These are phyloP conservation scores for sunflower (Helianthus annuus) DNA, from an alignment of 129 eudicot genomes.

Conservation along the genomic window DNA sequence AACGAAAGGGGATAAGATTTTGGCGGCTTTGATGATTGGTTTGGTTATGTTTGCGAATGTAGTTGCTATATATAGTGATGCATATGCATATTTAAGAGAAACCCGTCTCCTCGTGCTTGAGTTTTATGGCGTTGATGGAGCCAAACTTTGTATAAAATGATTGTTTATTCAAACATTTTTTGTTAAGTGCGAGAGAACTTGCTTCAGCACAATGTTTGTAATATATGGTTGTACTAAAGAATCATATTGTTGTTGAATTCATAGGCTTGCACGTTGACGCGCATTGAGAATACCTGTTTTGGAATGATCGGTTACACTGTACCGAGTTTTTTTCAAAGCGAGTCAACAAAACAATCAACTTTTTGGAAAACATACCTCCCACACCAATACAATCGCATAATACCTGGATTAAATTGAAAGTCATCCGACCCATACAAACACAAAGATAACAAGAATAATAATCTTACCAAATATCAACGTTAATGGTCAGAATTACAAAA, in stretches of 20 bases:
- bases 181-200: slow-evolving; percentile 18
- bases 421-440: no score
- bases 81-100: slow-evolving; percentile 46
- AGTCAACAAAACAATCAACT: no score
- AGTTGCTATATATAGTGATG: slow-evolving; percentile 58
- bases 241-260: slow-evolving; percentile 8
- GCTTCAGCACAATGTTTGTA: slow-evolving; percentile 11
- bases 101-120: slow-evolving; percentile 37
- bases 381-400: no score
- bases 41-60: slow-evolving; percentile 55
- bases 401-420: no score
- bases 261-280: background rate
- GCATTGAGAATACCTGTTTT: no score
- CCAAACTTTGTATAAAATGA: slow-evolving; percentile 27
- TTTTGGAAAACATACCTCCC: no score
- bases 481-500: no score
- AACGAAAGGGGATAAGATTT: slow-evolving; percentile 47
- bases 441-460: no score
- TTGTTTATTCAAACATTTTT: slow-evolving; percentile 11
- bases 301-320: no score
- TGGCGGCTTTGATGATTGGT: slow-evolving; percentile 51
- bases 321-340: no score
- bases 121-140: background rate
- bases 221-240: slow-evolving; percentile 19
- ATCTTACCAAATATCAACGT: no score